phyloP scores from a whole-genome alignment of 768 basidiomycete genomes.

The Leccinum aurantiacum region DNA sequence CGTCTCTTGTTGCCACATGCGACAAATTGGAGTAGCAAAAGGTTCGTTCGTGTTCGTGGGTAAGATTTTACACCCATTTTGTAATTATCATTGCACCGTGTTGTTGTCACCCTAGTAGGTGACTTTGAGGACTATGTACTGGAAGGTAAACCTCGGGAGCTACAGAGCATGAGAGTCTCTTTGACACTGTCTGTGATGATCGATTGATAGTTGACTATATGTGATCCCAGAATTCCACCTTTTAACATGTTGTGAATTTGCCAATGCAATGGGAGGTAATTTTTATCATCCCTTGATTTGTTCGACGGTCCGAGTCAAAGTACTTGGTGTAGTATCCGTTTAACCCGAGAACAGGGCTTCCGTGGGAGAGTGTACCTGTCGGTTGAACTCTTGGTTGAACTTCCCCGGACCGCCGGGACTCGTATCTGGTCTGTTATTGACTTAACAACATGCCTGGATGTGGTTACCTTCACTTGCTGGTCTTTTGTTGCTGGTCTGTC shows the following conservation, averaged over 20 bases:
- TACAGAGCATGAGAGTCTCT: conserved; percentile 53
- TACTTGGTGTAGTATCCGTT: too few relatives aligned
- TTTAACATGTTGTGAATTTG: conserved; percentile 21
- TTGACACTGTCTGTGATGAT: background rate
- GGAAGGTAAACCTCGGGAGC: conserved; percentile 51
- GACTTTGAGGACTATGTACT: conserved; percentile 53
- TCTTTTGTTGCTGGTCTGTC: conserved; percentile 27
- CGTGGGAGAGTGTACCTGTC: conserved; percentile 31
- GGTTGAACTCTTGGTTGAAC: conserved; percentile 8
- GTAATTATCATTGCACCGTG: background rate
- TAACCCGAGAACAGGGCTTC: conserved; percentile 22
- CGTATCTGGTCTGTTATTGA: background rate
- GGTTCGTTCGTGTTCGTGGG: conserved; percentile 47
- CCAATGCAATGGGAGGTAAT: conserved; percentile 35
- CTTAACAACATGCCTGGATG: conserved; percentile 17
- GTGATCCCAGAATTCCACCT: too few relatives aligned
- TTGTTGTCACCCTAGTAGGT: conserved; percentile 3
- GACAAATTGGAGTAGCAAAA: conserved; percentile 71
- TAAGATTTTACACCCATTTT: background rate
- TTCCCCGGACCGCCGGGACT: background rate
- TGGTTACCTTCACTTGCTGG: conserved; percentile 25
- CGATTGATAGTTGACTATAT: background rate
- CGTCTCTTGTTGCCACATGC: conserved; percentile 87
- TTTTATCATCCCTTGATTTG: too few relatives aligned
- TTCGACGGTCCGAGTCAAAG: too few relatives aligned